Percentiles rank a stretch among this genome's conserved stretches.
phyloP scores from a whole-genome alignment of 2,329 filamentous ascomycete genomes.

The Torrubiella hemipterigena region DNA sequence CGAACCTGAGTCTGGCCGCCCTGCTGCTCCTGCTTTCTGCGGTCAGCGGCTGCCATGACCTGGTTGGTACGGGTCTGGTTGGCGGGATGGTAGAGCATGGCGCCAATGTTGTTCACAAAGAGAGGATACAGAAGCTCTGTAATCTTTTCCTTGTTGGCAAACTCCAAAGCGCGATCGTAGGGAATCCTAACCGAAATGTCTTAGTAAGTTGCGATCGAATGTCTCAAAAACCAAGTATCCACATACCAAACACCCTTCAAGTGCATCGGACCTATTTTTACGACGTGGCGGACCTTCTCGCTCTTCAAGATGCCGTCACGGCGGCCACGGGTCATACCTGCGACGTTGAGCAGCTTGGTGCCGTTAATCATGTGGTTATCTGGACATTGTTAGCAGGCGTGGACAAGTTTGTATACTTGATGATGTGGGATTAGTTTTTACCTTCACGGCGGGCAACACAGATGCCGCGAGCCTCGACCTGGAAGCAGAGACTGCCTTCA shows the following conservation, averaged over 20 bases:
- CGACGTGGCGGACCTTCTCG: slow-evolving; percentile 91
- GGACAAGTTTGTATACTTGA: slow-evolving; percentile 5
- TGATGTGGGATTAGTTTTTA: no score
- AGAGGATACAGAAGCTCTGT: slow-evolving; percentile 89
- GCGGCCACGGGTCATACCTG: slow-evolving; percentile 92
- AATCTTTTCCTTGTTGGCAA: slow-evolving; percentile 99
- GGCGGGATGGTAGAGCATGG: slow-evolving; percentile 83
- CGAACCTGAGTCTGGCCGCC: slow-evolving; percentile 54
- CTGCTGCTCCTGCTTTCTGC: slow-evolving; percentile 65
- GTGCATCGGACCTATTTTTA: slow-evolving; percentile 99
- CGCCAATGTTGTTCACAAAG: slow-evolving; percentile 95
- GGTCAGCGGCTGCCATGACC: slow-evolving; percentile 76
- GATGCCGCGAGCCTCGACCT: slow-evolving; percentile 91
- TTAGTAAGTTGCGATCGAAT: slow-evolving; percentile 11
- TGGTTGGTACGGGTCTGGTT: slow-evolving; percentile 74
- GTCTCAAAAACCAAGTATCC: slow-evolving; percentile 8
- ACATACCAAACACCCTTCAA: slow-evolving; percentile 92
- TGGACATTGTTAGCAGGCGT: slow-evolving; percentile 19
- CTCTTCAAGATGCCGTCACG: slow-evolving; percentile 95
- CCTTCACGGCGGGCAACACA: slow-evolving; percentile 91
- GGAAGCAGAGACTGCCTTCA: slow-evolving; percentile 93
- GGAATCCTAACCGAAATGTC: slow-evolving; percentile 61
- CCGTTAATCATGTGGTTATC: slow-evolving; percentile 99
- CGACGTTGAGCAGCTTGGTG: slow-evolving; percentile 92
- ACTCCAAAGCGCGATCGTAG: slow-evolving; percentile 92